Percentiles rank a stretch among this genome's conserved stretches.
Evolutionary conservation across 352 stramenopile genomes (phyloP).

Genomic region (Sclerospora graminicola): DNA sequence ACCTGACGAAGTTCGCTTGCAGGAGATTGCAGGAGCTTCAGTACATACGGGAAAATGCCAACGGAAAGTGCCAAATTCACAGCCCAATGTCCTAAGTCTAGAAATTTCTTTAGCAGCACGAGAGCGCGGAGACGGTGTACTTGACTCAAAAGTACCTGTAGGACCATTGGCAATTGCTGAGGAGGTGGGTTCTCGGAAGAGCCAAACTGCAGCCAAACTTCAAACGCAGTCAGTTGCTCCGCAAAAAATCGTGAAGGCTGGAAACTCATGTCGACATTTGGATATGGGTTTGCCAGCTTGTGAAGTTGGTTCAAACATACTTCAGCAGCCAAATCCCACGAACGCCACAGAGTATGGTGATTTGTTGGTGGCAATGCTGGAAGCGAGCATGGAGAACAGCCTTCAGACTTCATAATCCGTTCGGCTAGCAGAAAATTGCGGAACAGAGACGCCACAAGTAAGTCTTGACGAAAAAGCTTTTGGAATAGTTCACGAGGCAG

Average conservation of each 20-base stretch:
- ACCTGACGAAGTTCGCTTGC: conserved; percentile 93
- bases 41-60: conserved; percentile 98
- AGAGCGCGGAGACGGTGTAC: conserved; percentile 95
- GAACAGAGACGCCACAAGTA: conserved; percentile 97
- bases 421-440: conserved; percentile 97
- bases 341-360: conserved; percentile 96
- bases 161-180: conserved; percentile 96
- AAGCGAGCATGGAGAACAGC: conserved; percentile 85
- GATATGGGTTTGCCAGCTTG: conserved; percentile 61
- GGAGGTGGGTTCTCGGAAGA: conserved; percentile 83
- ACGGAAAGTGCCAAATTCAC: conserved; percentile 90
- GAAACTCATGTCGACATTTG: conserved; percentile 54
- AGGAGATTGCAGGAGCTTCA: conserved; percentile 95
- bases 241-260: conserved; percentile 94
- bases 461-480: conserved; percentile 98
- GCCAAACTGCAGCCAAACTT: conserved; percentile 97
- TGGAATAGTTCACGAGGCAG: conserved; percentile 94
- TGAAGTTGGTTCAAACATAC: conserved; percentile 95
- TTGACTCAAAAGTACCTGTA: conserved; percentile 95
- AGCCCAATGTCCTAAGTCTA: conserved; percentile 91
- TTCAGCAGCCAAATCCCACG: conserved; percentile 98
- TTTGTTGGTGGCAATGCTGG: conserved; percentile 91
- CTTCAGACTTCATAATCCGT: conserved; percentile 90
- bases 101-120: conserved; percentile 91
- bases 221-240: conserved; percentile 97